These are phyloP conservation scores for Rhizophagus clarus DNA, from an alignment of 192 early-diverging fungal species.

Conservation along the genomic window DNA sequence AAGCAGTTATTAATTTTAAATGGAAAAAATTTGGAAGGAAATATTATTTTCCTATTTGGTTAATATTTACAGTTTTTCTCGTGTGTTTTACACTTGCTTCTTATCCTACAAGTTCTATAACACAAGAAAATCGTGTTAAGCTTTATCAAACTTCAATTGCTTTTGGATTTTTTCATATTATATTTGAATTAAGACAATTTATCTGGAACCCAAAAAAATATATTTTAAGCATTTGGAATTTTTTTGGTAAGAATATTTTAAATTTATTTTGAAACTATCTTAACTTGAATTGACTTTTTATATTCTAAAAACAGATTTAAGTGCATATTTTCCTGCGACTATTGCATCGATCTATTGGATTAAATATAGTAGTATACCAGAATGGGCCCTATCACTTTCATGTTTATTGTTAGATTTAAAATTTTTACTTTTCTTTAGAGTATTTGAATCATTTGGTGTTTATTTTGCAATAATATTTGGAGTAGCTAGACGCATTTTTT, in stretches of 20 bases:
- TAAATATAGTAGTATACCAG: not conserved
- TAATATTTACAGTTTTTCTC: no score
- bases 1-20: no score
- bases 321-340: not conserved
- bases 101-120: not conserved
- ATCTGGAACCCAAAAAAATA: not conserved
- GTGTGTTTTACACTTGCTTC: constrained; percentile 1
- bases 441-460: no score
- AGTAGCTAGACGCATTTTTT: no score
- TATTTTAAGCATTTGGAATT: not conserved
- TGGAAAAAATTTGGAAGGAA: no score
- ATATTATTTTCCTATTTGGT: no score
- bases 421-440: no score
- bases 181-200: constrained; percentile 13
- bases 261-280: no score
- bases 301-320: not conserved
- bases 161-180: not conserved
- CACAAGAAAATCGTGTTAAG: not conserved
- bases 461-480: no score
- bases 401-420: no score
- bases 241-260: no score
- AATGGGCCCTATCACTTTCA: not conserved
- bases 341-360: not conserved
- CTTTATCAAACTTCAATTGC: no score
- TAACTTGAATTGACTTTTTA: not conserved